phyloP scores from a whole-genome alignment of 352 stramenopile genomes.

The Pythium grandisporangium region DNA sequence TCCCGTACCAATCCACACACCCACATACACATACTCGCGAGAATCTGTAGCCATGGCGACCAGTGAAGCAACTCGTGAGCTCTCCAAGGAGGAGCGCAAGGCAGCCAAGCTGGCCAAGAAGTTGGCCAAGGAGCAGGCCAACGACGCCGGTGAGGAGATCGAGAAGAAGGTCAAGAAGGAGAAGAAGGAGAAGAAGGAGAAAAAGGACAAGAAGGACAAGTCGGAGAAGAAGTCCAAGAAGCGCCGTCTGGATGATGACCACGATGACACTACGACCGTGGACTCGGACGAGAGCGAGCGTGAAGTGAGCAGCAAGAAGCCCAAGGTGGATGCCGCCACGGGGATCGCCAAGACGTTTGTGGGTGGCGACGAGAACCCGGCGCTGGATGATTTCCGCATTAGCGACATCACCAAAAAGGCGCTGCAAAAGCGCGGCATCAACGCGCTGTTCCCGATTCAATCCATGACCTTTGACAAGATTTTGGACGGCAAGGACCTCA shows the following conservation, averaged over 20 bases:
- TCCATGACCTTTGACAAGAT: constrained; percentile 95
- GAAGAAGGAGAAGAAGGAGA: constrained; percentile 57
- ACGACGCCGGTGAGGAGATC: constrained; percentile 10
- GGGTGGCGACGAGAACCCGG: constrained; percentile 49
- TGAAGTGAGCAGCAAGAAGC: constrained; percentile 23
- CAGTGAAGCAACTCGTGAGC: constrained; percentile 23
- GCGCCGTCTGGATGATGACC: constrained; percentile 29
- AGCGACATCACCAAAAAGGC: constrained; percentile 41
- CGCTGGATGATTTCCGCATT: constrained; percentile 66
- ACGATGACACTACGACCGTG: constrained; percentile 20
- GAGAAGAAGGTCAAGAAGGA: constrained; percentile 41
- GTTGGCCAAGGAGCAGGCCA: constrained; percentile 19
- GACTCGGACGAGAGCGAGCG: constrained; percentile 49
- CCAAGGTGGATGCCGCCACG: constrained; percentile 22
- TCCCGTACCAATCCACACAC: too few relatives aligned
- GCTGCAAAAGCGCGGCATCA: constrained; percentile 74
- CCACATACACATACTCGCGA: constrained; percentile 5
- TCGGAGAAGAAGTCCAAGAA: constrained; percentile 77
- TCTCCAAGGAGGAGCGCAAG: constrained; percentile 57
- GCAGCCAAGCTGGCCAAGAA: constrained; percentile 46
- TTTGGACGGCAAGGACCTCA: constrained; percentile 93
- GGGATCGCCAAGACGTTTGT: constrained; percentile 14
- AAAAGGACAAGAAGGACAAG: constrained; percentile 53
- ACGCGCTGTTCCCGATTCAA: constrained; percentile 89
- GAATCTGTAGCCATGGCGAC: constrained; percentile 17